Evolutionary conservation across 495 filamentous ascomycete species (phyloP).

Genomic region (Aspergillus egyptiacus): DNA sequence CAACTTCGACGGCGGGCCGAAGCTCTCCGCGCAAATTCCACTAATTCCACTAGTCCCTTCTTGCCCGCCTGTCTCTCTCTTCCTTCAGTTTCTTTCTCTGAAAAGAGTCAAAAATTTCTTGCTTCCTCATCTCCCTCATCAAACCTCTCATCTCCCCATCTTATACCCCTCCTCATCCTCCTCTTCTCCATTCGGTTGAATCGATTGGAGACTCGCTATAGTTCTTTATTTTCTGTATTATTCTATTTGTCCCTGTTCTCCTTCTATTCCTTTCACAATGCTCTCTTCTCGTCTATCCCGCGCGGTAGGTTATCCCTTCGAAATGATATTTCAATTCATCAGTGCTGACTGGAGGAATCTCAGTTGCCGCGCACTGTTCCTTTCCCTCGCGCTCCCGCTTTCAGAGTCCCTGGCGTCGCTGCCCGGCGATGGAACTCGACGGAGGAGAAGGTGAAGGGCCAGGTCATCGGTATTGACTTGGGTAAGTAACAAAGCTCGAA

Average conservation of each 20-base stretch:
- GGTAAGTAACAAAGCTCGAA: conserved; percentile 53
- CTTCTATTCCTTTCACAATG: conserved; percentile 41
- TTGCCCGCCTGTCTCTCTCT: conserved; percentile 28
- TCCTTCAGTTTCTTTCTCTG: conserved; percentile 19
- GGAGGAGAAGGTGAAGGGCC: conserved; percentile 85
- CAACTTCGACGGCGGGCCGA: conserved; percentile 36
- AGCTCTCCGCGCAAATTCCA: conserved; percentile 48
- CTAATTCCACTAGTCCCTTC: too few relatives aligned
- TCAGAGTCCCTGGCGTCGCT: conserved; percentile 51
- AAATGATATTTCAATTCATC: not conserved
- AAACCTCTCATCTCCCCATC: conserved; percentile 24
- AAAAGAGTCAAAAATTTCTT: conserved; percentile 17
- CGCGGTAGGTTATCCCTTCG: conserved; percentile 57
- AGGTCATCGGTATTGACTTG: conserved; percentile 97
- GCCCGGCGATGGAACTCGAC: conserved; percentile 78
- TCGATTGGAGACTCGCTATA: conserved; percentile 30
- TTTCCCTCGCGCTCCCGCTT: conserved; percentile 47
- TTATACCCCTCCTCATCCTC: conserved; percentile 29
- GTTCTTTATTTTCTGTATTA: conserved; percentile 35
- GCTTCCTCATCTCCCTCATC: conserved; percentile 26
- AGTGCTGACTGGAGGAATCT: conserved; percentile 20
- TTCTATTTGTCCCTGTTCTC: conserved; percentile 21
- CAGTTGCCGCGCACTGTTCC: conserved; percentile 41
- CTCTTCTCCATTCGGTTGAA: conserved; percentile 36
- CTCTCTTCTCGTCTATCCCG: conserved; percentile 50